phyloP scores from a whole-genome alignment of 148 eudicot genomes.

The Amaranthus palmeri region DNA sequence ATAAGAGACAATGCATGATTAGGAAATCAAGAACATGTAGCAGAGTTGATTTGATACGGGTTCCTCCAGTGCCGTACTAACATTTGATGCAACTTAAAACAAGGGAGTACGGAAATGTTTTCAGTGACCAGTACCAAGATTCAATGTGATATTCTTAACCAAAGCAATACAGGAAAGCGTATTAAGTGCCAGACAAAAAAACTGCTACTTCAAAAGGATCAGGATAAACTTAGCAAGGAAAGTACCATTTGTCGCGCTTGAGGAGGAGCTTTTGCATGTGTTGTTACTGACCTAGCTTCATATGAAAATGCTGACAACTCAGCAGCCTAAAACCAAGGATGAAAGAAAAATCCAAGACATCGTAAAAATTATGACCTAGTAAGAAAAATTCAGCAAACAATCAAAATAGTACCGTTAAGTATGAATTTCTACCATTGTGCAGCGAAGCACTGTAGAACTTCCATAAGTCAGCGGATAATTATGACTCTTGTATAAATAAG shows the following conservation, averaged over 20 bases:
- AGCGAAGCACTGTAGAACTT: slow-evolving; percentile 32
- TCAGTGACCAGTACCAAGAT: not conserved
- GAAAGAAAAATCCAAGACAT: slow-evolving; percentile 2
- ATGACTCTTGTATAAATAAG: slow-evolving; percentile 35
- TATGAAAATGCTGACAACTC: slow-evolving; percentile 34
- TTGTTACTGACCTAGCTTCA: slow-evolving; percentile 39
- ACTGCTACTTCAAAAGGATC: not conserved
- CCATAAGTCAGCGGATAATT: slow-evolving; percentile 32
- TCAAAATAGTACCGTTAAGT: slow-evolving; percentile 4
- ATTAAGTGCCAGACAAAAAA: not conserved
- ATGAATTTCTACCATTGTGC: slow-evolving; percentile 35
- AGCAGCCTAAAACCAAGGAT: slow-evolving; percentile 36
- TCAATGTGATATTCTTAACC: not conserved
- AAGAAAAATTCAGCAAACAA: slow-evolving; percentile 5
- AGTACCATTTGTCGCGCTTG: slow-evolving; percentile 59
- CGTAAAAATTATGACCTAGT: slow-evolving; percentile 5
- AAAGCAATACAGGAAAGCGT: not conserved
- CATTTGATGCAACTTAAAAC: not conserved
- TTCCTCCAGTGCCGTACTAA: not conserved
- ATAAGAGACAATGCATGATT: not conserved
- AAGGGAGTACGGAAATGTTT: not conserved
- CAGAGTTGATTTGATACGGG: not conserved
- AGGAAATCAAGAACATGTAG: not conserved
- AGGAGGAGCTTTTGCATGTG: slow-evolving; percentile 59
- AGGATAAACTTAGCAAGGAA: not conserved